phyloP scores from a whole-genome alignment of 805 yeast species.

The Metschnikowia picachoensis region DNA sequence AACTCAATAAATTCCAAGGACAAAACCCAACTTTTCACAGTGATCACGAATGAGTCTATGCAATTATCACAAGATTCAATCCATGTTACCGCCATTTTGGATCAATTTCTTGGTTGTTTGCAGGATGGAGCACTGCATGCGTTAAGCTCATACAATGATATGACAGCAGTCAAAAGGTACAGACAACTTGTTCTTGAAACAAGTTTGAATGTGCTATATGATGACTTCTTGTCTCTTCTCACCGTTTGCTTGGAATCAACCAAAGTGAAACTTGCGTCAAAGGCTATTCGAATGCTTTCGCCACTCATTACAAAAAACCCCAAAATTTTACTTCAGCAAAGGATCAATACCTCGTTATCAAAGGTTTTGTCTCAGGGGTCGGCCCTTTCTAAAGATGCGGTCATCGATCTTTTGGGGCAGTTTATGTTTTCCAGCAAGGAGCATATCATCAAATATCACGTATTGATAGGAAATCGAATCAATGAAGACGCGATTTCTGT shows the following conservation, averaged over 20 bases:
- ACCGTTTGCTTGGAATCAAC: slow-evolving; percentile 32
- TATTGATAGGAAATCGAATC: slow-evolving; percentile 44
- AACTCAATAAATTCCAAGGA: background rate
- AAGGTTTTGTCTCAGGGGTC: slow-evolving; percentile 55
- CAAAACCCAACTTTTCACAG: background rate
- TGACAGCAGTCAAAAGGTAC: background rate
- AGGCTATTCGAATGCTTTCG: slow-evolving; percentile 64
- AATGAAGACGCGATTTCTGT: slow-evolving; percentile 63
- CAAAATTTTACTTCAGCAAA: slow-evolving; percentile 44
- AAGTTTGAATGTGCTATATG: slow-evolving; percentile 34
- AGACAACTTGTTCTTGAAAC: slow-evolving; percentile 3
- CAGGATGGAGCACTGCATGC: background rate
- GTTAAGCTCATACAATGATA: background rate
- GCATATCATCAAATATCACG: slow-evolving; percentile 46
- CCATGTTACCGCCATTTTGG: slow-evolving; percentile 1
- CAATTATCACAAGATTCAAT: background rate
- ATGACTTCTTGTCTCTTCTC: slow-evolving; percentile 48
- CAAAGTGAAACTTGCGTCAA: slow-evolving; percentile 36
- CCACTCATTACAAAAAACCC: slow-evolving; percentile 52
- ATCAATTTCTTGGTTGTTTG: slow-evolving; percentile 2
- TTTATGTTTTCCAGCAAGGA: slow-evolving; percentile 44
- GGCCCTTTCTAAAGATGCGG: slow-evolving; percentile 73
- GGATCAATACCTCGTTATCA: slow-evolving; percentile 50
- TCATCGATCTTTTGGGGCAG: slow-evolving; percentile 58
- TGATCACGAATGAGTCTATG: background rate